phyloP scores from a whole-genome alignment of 768 basidiomycete genomes.

The Trichaptum fuscoviolaceum region DNA sequence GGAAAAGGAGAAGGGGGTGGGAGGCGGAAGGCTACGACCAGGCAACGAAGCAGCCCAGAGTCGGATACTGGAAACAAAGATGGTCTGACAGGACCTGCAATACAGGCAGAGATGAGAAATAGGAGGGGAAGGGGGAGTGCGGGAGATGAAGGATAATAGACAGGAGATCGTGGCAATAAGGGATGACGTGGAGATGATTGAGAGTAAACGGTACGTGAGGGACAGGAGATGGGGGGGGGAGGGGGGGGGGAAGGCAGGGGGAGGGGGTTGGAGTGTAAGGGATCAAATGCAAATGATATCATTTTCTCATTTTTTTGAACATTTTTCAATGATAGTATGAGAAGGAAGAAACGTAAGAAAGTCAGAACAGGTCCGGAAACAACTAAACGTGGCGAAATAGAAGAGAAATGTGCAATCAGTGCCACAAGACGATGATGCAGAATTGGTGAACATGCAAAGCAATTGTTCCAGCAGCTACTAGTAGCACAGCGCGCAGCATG shows the following conservation, averaged over 20 bases:
- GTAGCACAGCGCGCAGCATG: not conserved
- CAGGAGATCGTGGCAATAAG: not conserved
- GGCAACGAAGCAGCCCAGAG: not conserved
- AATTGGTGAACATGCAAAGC: not conserved
- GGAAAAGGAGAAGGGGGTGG: not conserved
- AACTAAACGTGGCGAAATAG: not conserved
- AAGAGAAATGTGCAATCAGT: not conserved
- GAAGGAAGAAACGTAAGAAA: constrained; percentile 1
- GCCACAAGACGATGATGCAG: not conserved
- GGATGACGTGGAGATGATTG: not conserved
- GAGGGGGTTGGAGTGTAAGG: not conserved
- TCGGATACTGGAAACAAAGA: not conserved
- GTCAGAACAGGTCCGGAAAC: not conserved
- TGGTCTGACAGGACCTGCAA: not conserved
- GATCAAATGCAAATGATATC: not conserved
- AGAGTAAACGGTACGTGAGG: not conserved
- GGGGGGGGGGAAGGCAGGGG: not conserved
- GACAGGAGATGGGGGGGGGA: not conserved
- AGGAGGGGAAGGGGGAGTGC: not conserved
- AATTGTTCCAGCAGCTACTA: not conserved
- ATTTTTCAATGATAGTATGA: not conserved
- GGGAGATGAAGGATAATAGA: not conserved
- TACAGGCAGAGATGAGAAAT: not conserved
- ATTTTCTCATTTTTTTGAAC: constrained; percentile 7
- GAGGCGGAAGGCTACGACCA: not conserved